These are phyloP conservation scores for Decorospora gaudefroyi DNA, from an alignment of 2,329 filamentous ascomycete species.

Conservation along the genomic window DNA sequence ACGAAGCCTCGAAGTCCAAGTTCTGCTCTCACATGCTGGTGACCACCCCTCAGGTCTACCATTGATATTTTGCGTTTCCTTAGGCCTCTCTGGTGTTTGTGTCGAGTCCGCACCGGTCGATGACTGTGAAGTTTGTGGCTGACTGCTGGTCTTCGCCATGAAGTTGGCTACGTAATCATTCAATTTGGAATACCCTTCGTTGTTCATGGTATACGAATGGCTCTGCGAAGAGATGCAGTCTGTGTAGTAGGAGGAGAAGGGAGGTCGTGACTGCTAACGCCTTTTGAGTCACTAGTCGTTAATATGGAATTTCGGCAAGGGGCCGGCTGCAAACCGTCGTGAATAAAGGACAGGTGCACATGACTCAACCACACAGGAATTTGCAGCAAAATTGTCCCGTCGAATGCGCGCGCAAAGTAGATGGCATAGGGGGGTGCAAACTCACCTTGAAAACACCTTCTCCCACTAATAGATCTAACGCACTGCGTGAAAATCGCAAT, in stretches of 20 bases:
- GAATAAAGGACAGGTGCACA: slow-evolving; percentile 25
- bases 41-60: slow-evolving; percentile 40
- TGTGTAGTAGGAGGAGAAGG: neutral
- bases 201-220: slow-evolving; percentile 9
- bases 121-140: slow-evolving; percentile 1
- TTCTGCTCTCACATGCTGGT: slow-evolving; percentile 44
- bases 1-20: neutral
- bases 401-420: neutral
- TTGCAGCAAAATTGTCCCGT: slow-evolving; percentile 10
- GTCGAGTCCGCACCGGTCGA: slow-evolving; percentile 1
- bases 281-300: slow-evolving; percentile 23
- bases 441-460: slow-evolving; percentile 8
- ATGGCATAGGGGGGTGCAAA: slow-evolving; percentile 1
- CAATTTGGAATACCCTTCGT: slow-evolving; percentile 18
- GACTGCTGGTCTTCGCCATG: slow-evolving; percentile 8
- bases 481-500: neutral
- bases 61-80: slow-evolving; percentile 7
- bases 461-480: neutral
- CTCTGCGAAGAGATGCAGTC: neutral
- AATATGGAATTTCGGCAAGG: slow-evolving; percentile 30
- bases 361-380: slow-evolving; percentile 25
- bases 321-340: slow-evolving; percentile 24
- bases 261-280: neutral
- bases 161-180: slow-evolving; percentile 19
- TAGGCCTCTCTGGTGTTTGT: slow-evolving; percentile 5